Base-by-base conservation (phyloP, 352 stramenopile species). In the Pythium volutum region DNA sequence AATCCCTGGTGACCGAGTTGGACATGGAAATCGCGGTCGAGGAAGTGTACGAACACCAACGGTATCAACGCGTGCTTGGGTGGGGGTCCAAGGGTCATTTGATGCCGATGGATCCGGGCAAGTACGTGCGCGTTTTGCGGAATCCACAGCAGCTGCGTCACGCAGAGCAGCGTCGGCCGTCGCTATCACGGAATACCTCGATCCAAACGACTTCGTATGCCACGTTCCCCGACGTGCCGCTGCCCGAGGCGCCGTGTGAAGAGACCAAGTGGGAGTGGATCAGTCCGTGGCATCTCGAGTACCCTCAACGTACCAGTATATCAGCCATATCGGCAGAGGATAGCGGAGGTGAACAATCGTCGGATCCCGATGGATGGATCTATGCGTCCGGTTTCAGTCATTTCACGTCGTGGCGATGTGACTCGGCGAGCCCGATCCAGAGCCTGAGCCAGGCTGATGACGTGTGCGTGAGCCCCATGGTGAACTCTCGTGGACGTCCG, bases 11-110 rank as follows among this genome's bases (percentile, higher is more conserved):
- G 39, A 25, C 18, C 3, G 16, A 50, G 6, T 14, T 54, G 41
- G 54, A 59, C 33, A 38, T 62, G 42, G 48, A 62, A 11, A 46
- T 62, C 27, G 61, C 27, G 0, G 57, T 73, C 0, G 79, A 89
- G 51, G 72, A 87, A 68, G 75, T 91, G 34, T 88, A 73, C 55
- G 82, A 91, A 59, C 69, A 89, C 54, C 79, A 91, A 59, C 75
- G 82, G 15, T 88, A 88, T 51, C 82, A 91, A 48, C 67, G 77
- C 41, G 66, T 91, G 34, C 67, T 91, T 16, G 77, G 82, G 22
- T 91, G 82, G 82, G 82, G 82, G n/a, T 76, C 79, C 20, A 89
- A 85, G 55, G 82, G 82, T 39, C 79, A 88, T 42, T 73, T 91
- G 50, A 61, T 91, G 42, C 82, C 82, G 26, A 62, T 91, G 34